Percentiles rank a stretch among this genome's conserved stretches.
phyloP scores from a whole-genome alignment of 345 rosid species.

The Linum trigynum region DNA sequence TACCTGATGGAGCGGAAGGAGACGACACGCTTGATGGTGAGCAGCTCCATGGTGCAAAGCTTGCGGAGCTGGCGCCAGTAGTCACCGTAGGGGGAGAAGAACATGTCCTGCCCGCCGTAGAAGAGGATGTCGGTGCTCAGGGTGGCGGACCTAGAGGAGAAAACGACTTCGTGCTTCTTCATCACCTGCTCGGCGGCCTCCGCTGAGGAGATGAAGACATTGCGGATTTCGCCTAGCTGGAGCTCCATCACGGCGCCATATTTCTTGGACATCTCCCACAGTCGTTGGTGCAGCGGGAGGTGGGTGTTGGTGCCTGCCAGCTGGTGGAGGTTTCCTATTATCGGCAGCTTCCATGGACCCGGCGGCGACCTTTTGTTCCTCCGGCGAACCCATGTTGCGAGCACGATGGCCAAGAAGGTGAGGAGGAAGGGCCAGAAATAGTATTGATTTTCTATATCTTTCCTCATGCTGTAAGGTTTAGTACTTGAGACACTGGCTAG shows the following conservation, averaged over 20 bases:
- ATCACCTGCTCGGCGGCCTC: slow-evolving; percentile 10
- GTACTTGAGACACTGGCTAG: no score
- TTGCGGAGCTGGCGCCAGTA: no score
- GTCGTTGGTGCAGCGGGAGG: slow-evolving; percentile 7
- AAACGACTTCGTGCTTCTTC: slow-evolving; percentile 12
- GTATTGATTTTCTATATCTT: no score
- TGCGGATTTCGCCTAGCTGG: slow-evolving; percentile 8
- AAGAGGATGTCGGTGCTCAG: not conserved
- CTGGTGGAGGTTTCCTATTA: slow-evolving; percentile 12
- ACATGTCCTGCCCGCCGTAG: not conserved
- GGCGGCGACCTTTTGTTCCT: no score
- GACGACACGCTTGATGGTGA: not conserved
- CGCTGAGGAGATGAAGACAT: slow-evolving; percentile 6
- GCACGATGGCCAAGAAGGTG: no score
- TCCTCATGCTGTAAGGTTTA: no score
- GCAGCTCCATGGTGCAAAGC: not conserved
- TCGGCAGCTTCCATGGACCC: not conserved
- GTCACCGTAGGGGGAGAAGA: not conserved
- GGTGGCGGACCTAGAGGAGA: not conserved
- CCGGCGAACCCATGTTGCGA: no score
- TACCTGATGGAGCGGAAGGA: slow-evolving; percentile 4
- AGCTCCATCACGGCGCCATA: slow-evolving; percentile 13
- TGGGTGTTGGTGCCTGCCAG: not conserved
- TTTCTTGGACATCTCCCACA: slow-evolving; percentile 1
- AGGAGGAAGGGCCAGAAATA: no score